These are phyloP conservation scores for Rhodofomes roseus DNA, from an alignment of 1,284 basidiomycete species.

Conservation along the genomic window DNA sequence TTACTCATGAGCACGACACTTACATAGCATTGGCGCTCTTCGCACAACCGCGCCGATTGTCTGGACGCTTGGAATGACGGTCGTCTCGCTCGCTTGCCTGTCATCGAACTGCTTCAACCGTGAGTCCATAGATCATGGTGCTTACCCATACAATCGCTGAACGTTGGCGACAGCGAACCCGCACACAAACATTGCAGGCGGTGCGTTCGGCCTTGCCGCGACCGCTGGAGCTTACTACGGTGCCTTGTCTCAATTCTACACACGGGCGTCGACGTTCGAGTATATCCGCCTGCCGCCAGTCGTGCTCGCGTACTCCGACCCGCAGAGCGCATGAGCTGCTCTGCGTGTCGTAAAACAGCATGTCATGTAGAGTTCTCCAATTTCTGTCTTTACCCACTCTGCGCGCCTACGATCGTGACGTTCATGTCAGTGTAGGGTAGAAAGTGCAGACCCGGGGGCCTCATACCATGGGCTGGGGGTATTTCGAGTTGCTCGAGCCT, in stretches of 20 bases:
- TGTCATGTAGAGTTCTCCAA: not conserved
- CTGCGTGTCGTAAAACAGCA: not conserved
- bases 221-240: constrained; percentile 10
- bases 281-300: constrained; percentile 8
- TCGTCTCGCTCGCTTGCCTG: constrained; percentile 7
- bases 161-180: constrained; percentile 1
- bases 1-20: not conserved
- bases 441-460: not conserved
- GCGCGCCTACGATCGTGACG: not conserved
- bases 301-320: constrained; percentile 8
- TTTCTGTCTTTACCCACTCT: not conserved
- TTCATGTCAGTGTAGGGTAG: not conserved
- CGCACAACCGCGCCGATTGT: constrained; percentile 6
- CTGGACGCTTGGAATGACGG: constrained; percentile 10
- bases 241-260: constrained; percentile 7
- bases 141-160: not conserved
- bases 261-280: constrained; percentile 7
- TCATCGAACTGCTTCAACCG: constrained; percentile 10
- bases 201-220: constrained; percentile 9
- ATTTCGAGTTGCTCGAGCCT: not conserved
- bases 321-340: constrained; percentile 3
- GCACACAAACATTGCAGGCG: constrained; percentile 6
- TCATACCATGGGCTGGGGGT: not conserved
- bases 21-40: constrained; percentile 8
- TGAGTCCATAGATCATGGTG: not conserved